phyloP scores from a whole-genome alignment of 805 yeast genomes.

The Candida patagonica region DNA sequence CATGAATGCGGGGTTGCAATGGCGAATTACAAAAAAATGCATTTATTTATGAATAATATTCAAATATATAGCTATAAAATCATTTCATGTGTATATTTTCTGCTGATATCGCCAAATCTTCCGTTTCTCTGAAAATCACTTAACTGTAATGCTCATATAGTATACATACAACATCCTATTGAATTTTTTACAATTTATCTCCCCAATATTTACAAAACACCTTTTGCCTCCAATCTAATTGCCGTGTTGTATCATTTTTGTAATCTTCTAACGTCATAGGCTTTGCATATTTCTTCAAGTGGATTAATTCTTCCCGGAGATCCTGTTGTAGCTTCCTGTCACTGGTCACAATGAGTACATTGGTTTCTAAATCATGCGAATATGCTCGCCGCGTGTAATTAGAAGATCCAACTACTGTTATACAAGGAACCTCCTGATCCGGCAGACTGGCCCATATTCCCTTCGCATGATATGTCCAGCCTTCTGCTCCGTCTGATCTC shows the following conservation, averaged over 20 bases:
- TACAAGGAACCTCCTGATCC: conserved; percentile 47
- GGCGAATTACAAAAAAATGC: too few relatives aligned
- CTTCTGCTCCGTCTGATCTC: conserved; percentile 69
- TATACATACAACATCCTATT: too few relatives aligned
- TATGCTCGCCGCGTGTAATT: conserved; percentile 90
- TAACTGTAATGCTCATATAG: too few relatives aligned
- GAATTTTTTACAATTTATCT: conserved; percentile 19
- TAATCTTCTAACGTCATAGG: conserved; percentile 54
- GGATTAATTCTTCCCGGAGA: conserved; percentile 56
- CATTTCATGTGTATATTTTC: too few relatives aligned
- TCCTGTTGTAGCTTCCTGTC: conserved; percentile 47
- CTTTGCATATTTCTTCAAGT: conserved; percentile 46
- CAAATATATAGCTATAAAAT: too few relatives aligned
- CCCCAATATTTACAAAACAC: conserved; percentile 23
- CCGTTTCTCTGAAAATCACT: too few relatives aligned
- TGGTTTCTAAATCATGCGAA: conserved; percentile 77
- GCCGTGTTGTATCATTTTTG: conserved; percentile 44
- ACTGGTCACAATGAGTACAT: conserved; percentile 68
- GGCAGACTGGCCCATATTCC: conserved; percentile 79
- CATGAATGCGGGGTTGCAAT: too few relatives aligned
- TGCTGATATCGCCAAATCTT: too few relatives aligned
- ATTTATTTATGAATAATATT: too few relatives aligned
- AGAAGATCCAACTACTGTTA: conserved; percentile 84
- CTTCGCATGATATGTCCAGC: conserved; percentile 98
- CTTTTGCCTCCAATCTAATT: conserved; percentile 36